Base-by-base conservation (phyloP, 2,329 filamentous ascomycete genomes). In the Aureobasidium sp. region DNA sequence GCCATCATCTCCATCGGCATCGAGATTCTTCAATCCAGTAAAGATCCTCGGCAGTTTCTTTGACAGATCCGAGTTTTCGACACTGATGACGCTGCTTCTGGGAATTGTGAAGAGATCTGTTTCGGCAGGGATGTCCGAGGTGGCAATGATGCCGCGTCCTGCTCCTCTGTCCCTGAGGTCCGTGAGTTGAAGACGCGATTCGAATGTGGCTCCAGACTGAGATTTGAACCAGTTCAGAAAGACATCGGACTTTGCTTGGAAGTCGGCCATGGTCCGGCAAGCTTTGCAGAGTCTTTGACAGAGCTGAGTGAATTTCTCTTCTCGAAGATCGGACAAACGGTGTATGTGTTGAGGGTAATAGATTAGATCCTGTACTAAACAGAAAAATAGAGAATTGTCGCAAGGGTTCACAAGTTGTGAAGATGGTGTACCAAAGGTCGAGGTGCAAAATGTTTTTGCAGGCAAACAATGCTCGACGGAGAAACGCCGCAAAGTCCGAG, bases 81-180 rank as follows among this genome's bases (percentile, higher is more conserved):
- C 79, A 67, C 84, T 89, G 70, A 96, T 84, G 65, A 96, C 86
- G 55, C 82, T 78, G 51, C 79, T 76, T 64, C 89, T 85, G 2
- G 91, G 90, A 64, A 96, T 89, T 51, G 84, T 87, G 78, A 96
- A 96, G 47, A 96, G 82, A 52, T 87, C 83, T 62, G 90, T 89
- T 64, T 91, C 89, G 67, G 88, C 82, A 20, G 80, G 76, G 60
- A 96, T 90, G 65, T 90, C 84, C 63, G 81, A 73, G 25, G 77
- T 81, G 29, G 91, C 89, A 68, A 95, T 79, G 68, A 88, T 80
- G 68, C 85, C 86, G 76, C 85, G 77, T 62, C 86, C 85, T 68
- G 82, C 80, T 70, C 80, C 78, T 65, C 75, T 74, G 58, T 75
- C 72, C 69, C 84, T 78, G 62, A 87, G 71, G 74, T 88, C 85